Percentiles rank a stretch among this genome's conserved stretches.
phyloP scores from a whole-genome alignment of 176 grass and related monocot genomes.

The Hordeum vulgare region DNA sequence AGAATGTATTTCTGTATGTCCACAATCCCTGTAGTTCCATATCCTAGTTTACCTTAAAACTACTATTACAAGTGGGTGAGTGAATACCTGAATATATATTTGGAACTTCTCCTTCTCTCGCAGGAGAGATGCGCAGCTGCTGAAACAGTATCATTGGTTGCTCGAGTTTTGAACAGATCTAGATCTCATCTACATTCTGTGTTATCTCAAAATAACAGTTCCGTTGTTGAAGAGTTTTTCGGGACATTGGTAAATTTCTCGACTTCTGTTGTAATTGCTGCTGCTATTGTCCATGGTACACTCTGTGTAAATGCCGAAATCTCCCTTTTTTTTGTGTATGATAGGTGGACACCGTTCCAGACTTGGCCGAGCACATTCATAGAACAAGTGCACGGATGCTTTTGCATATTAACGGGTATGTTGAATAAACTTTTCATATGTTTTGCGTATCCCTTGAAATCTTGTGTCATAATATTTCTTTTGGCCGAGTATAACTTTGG shows the following conservation, averaged over 20 bases:
- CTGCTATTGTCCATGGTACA: not conserved
- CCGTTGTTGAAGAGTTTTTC: slow-evolving; percentile 81
- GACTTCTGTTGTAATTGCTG: not conserved
- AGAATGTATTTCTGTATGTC: not conserved
- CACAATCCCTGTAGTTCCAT: not conserved
- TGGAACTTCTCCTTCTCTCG: not conserved
- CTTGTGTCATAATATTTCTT: not conserved
- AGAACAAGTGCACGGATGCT: slow-evolving; percentile 84
- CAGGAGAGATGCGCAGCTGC: slow-evolving; percentile 92
- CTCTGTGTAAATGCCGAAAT: not conserved
- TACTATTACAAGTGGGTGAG: not conserved
- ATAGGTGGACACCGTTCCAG: slow-evolving; percentile 91
- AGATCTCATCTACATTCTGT: slow-evolving; percentile 69
- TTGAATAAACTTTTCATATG: not conserved
- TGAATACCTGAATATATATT: not conserved
- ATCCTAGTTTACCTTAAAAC: slow-evolving; percentile 9
- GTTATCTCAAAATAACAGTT: slow-evolving; percentile 67
- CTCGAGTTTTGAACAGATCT: slow-evolving; percentile 85
- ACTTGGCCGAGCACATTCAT: slow-evolving; percentile 91
- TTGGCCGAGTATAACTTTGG: not conserved
- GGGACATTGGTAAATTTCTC: slow-evolving; percentile 62
- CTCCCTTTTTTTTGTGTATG: slow-evolving; percentile 28
- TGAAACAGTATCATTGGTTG: slow-evolving; percentile 87
- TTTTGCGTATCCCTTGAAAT: not conserved
- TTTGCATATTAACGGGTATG: slow-evolving; percentile 95